Evolutionary conservation across 2,329 filamentous ascomycete genomes (phyloP), one percentile per base, ranked within the genome.

Genomic region (Penicillium janthinellum): DNA sequence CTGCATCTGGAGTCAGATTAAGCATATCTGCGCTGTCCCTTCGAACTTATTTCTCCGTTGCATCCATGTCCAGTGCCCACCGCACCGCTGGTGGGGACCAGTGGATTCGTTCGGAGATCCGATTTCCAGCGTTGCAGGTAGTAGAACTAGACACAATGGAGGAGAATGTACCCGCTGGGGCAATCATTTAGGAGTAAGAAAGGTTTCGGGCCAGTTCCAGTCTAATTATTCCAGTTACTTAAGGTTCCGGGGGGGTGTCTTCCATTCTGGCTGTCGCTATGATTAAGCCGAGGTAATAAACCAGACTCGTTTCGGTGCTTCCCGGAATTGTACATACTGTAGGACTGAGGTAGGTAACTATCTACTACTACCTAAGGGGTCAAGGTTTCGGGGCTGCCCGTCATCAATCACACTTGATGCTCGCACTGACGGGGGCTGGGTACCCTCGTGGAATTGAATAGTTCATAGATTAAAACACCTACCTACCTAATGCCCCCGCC

Each of bases 61-160:
- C 65, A 69, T 64, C 67, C 65, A 68, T 69, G 67, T 68, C 56
- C 64, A 65, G 65, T 68, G 67, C 60, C 65, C 65, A 68, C 65
- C 57, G 58, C 60, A 61, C 58, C 58, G 55, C 51, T 45, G 56
- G 62, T 68, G 65, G 67, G 56, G 65, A 60, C 65, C 52, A 48
- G 64, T 67, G 66, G 66, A 68, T 64, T 64, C 52, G 54, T 41
- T 59, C 60, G 60, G 60, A 58, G 60, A 64, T 66, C 25, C 25
- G 25, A 28, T 28, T 28, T 58, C 64, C 60, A 67, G 64, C 58
- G 58, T 39, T 4, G 52, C 17, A 54, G 44, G 47, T 42, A 51
- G 22, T 31, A 35, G 64, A 54, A 51, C 2, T 31, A 35, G 64
- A 54, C 4, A 28, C 25, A 28, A 28, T n/a, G n/a, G n/a, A 28